Percentiles rank a stretch among this genome's conserved stretches.
These are phyloP conservation scores for Xylaria sp. DNA, from an alignment of 2,329 filamentous ascomycete genomes.

Conservation along the genomic window DNA sequence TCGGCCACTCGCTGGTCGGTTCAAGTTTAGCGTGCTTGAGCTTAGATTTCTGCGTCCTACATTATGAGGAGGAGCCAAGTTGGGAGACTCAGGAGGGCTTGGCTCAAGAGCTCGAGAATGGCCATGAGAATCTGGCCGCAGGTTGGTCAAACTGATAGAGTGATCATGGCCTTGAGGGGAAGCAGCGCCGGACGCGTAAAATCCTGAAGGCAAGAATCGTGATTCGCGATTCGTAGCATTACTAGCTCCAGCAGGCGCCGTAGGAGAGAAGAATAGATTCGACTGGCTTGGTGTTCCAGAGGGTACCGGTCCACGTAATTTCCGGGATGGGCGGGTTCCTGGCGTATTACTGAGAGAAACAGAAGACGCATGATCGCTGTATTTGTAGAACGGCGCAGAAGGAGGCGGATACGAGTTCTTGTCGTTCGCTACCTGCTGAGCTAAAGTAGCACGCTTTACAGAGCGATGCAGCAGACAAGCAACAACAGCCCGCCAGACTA, in stretches of 20 bases:
- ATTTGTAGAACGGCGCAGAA: slow-evolving; percentile 68
- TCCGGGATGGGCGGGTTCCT: slow-evolving; percentile 57
- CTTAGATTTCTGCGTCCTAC: slow-evolving; percentile 53
- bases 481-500: slow-evolving; percentile 86
- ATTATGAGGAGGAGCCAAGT: slow-evolving; percentile 48
- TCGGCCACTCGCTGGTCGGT: slow-evolving; percentile 68
- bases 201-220: slow-evolving; percentile 85
- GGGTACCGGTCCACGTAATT: slow-evolving; percentile 58
- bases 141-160: slow-evolving; percentile 65
- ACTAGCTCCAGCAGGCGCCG: slow-evolving; percentile 66
- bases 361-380: slow-evolving; percentile 63
- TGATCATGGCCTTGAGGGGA: slow-evolving; percentile 55
- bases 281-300: slow-evolving; percentile 66
- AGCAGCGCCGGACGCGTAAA: slow-evolving; percentile 76
- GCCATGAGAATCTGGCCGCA: slow-evolving; percentile 64
- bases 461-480: slow-evolving; percentile 92
- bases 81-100: slow-evolving; percentile 71
- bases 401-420: slow-evolving; percentile 69
- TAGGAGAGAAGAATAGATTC: slow-evolving; percentile 94
- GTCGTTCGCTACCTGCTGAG: slow-evolving; percentile 71
- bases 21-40: slow-evolving; percentile 71
- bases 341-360: slow-evolving; percentile 55
- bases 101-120: slow-evolving; percentile 55
- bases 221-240: slow-evolving; percentile 69
- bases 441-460: slow-evolving; percentile 82